Evolutionary conservation across 352 stramenopile species (phyloP).

Genomic region (Phytophthora syringae): DNA sequence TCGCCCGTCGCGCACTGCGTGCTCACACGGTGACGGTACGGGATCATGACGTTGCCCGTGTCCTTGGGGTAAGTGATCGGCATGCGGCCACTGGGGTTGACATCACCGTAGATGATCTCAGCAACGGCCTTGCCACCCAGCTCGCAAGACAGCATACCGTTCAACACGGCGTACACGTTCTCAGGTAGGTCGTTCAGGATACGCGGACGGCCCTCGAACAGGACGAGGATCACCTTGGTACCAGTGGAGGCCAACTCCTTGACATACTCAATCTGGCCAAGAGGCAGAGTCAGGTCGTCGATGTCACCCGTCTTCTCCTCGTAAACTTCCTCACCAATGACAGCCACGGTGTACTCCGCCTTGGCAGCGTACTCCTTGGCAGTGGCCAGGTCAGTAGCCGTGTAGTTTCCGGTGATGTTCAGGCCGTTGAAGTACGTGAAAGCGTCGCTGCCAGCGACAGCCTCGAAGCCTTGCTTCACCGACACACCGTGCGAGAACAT

Average conservation of each 20-base stretch:
- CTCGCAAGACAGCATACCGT: slow-evolving; percentile 58
- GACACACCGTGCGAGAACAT: slow-evolving; percentile 22
- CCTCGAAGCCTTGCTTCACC: slow-evolving; percentile 14
- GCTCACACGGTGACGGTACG: slow-evolving; percentile 14
- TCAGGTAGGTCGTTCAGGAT: slow-evolving; percentile 56
- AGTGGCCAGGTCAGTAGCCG: slow-evolving; percentile 39
- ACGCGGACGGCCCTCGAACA: slow-evolving; percentile 76
- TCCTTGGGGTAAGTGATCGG: slow-evolving; percentile 17
- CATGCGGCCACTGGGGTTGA: slow-evolving; percentile 12
- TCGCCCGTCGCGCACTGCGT: slow-evolving; percentile 14
- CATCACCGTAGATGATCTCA: slow-evolving; percentile 16
- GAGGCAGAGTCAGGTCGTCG: slow-evolving; percentile 58
- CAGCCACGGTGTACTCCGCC: slow-evolving; percentile 29
- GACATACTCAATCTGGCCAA: slow-evolving; percentile 69
- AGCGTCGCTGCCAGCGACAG: slow-evolving; percentile 5
- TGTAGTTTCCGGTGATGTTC: slow-evolving; percentile 33
- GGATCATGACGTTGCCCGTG: slow-evolving; percentile 13
- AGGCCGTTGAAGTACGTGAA: slow-evolving; percentile 18
- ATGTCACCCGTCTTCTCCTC: slow-evolving; percentile 85
- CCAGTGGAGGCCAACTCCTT: slow-evolving; percentile 24
- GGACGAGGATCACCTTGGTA: slow-evolving; percentile 77
- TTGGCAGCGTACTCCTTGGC: slow-evolving; percentile 49
- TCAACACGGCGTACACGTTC: slow-evolving; percentile 65
- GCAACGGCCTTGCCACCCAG: slow-evolving; percentile 32
- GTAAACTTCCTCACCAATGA: slow-evolving; percentile 74